Evolutionary conservation across 1,284 basidiomycete species (phyloP).

Genomic region (Ganoderma boninense): DNA sequence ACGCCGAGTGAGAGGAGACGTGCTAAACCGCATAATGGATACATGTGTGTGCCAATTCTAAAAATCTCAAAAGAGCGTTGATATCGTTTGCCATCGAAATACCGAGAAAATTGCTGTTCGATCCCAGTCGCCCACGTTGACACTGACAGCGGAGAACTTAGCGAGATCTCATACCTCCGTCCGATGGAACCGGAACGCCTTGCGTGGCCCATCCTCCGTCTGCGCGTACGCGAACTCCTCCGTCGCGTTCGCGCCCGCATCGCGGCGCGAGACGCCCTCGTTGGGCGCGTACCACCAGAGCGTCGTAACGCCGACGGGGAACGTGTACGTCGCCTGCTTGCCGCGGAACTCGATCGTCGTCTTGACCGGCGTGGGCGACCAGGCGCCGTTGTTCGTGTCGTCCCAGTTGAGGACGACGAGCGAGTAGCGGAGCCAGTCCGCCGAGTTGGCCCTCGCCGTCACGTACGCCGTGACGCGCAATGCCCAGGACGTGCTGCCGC

Average conservation of each 20-base stretch:
- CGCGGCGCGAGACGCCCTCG: slow-evolving; percentile 15
- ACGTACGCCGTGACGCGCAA: slow-evolving; percentile 70
- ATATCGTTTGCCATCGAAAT: not conserved
- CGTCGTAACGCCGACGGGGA: slow-evolving; percentile 67
- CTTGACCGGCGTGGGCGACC: slow-evolving; percentile 66
- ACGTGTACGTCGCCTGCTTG: slow-evolving; percentile 69
- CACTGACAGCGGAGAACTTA: not conserved
- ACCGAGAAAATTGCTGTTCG: not conserved
- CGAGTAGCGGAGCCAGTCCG: slow-evolving; percentile 69
- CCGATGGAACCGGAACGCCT: slow-evolving; percentile 20
- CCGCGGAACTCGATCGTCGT: slow-evolving; percentile 76
- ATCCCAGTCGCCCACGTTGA: not conserved
- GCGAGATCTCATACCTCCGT: slow-evolving; percentile 14
- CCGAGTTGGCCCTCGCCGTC: slow-evolving; percentile 59
- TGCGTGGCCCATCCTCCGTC: slow-evolving; percentile 5
- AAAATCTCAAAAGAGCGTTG: not conserved
- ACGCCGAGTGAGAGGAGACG: not conserved
- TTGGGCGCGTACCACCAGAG: slow-evolving; percentile 52
- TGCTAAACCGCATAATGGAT: not conserved
- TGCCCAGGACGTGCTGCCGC: slow-evolving; percentile 62
- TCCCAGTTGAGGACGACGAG: slow-evolving; percentile 74
- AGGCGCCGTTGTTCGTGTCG: slow-evolving; percentile 56
- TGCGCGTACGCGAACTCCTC: slow-evolving; percentile 6
- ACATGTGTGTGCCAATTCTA: not conserved
- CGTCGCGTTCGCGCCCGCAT: slow-evolving; percentile 12